Conservation (phyloP, 306 rosid species). For the Trifolium pratense region DNA sequence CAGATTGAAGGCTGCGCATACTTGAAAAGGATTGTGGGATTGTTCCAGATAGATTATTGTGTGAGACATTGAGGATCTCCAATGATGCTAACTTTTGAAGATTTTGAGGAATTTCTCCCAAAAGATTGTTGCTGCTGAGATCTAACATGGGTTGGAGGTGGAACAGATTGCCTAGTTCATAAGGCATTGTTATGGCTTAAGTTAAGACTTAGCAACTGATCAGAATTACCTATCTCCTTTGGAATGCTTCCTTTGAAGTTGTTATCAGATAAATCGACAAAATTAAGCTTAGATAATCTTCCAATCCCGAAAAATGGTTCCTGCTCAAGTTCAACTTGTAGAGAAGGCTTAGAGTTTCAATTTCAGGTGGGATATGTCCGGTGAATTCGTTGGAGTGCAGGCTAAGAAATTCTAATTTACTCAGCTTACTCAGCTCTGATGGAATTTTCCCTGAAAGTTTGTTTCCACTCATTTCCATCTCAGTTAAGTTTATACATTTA, state of each 20-base stretch:
- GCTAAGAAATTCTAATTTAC: slow-evolving; percentile 32
- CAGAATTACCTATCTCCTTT: slow-evolving; percentile 36
- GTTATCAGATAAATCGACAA: slow-evolving; percentile 63
- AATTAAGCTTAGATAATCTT: slow-evolving; percentile 35
- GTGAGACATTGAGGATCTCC: slow-evolving; percentile 65
- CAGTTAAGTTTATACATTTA: slow-evolving; percentile 51
- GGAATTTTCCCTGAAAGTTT: slow-evolving; percentile 67
- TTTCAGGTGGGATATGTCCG: slow-evolving; percentile 55
- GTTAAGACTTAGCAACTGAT: slow-evolving; percentile 48
- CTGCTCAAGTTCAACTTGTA: slow-evolving; percentile 52
- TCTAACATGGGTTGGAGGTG: slow-evolving; percentile 51
- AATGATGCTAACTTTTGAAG: slow-evolving; percentile 48
- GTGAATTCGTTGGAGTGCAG: slow-evolving; percentile 47
- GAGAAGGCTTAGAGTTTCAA: slow-evolving; percentile 52
- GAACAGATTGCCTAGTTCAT: slow-evolving; percentile 58
- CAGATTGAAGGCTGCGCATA: slow-evolving; percentile 50
- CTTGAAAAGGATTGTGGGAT: slow-evolving; percentile 52
- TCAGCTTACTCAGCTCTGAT: slow-evolving; percentile 50
- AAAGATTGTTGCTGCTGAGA: slow-evolving; percentile 65
- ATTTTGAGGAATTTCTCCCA: slow-evolving; percentile 59
- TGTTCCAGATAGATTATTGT: slow-evolving; percentile 58
- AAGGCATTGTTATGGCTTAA: slow-evolving; percentile 62
- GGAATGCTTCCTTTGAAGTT: slow-evolving; percentile 55
- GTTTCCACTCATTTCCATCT: slow-evolving; percentile 53
- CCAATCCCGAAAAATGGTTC: slow-evolving; percentile 58